phyloP scores from a whole-genome alignment of 2,329 filamentous ascomycete genomes.

The Apiospora hydei region DNA sequence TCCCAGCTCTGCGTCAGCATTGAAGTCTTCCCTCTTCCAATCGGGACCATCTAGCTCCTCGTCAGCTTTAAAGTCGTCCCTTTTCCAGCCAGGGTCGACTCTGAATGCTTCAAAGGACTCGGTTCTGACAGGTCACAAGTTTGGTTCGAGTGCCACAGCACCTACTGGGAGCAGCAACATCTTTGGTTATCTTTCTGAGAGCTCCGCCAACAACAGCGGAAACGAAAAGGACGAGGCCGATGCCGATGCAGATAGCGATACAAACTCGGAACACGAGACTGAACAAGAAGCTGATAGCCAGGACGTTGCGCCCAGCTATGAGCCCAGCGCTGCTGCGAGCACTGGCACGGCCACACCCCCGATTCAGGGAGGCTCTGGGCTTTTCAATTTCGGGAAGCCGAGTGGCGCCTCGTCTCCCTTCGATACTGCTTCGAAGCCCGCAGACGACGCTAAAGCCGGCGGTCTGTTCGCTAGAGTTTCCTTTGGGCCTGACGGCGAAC shows the following conservation, averaged over 20 bases:
- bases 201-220: slow-evolving; percentile 62
- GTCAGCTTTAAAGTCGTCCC: slow-evolving; percentile 50
- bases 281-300: slow-evolving; percentile 52
- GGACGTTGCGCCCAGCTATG: slow-evolving; percentile 52
- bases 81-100: slow-evolving; percentile 44
- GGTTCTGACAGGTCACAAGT: slow-evolving; percentile 36
- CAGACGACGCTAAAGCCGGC: slow-evolving; percentile 35
- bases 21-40: slow-evolving; percentile 41
- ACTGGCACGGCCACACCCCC: slow-evolving; percentile 49
- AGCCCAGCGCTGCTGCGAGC: slow-evolving; percentile 51
- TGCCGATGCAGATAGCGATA: slow-evolving; percentile 50
- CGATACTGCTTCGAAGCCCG: slow-evolving; percentile 32
- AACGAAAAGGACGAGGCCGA: slow-evolving; percentile 52
- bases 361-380: slow-evolving; percentile 43
- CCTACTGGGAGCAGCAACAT: slow-evolving; percentile 56
- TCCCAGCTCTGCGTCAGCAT: slow-evolving; percentile 50
- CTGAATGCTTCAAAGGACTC: slow-evolving; percentile 34
- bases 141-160: slow-evolving; percentile 34
- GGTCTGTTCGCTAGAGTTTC: slow-evolving; percentile 43
- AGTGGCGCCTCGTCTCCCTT: slow-evolving; percentile 34
- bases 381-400: slow-evolving; percentile 43
- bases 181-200: slow-evolving; percentile 67
- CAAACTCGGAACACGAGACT: slow-evolving; percentile 54
- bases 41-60: slow-evolving; percentile 46
- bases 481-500: slow-evolving; percentile 42